Conservation (phyloP, 2,329 filamentous ascomycete genomes). For the Colletotrichum incanum region DNA sequence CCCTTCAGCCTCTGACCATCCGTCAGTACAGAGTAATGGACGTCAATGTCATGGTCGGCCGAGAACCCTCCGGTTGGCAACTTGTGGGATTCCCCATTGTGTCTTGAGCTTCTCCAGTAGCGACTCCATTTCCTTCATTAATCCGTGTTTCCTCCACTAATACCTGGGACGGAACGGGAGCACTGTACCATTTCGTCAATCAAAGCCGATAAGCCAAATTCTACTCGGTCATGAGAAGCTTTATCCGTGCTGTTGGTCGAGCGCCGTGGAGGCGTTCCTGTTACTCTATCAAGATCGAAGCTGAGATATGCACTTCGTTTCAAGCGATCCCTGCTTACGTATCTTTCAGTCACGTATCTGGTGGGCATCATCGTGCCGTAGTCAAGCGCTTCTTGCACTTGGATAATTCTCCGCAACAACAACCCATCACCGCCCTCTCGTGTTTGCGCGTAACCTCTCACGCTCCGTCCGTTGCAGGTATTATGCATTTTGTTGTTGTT, state of each 20-base stretch:
- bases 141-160: slow-evolving; percentile 30
- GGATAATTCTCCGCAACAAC: too few relatives aligned
- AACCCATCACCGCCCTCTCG: background rate
- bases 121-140: slow-evolving; percentile 18
- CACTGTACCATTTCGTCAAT: background rate
- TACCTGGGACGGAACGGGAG: background rate
- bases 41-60: slow-evolving; percentile 4
- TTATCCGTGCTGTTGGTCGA: background rate
- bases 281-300: too few relatives aligned
- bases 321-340: background rate
- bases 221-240: too few relatives aligned
- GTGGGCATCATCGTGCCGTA: too few relatives aligned
- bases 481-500: background rate
- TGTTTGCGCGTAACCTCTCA: background rate
- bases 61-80: background rate
- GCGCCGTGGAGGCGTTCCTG: background rate
- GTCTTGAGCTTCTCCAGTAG: background rate
- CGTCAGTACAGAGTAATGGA: background rate
- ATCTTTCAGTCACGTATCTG: background rate
- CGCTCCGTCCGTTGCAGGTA: background rate
- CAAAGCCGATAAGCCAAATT: background rate
- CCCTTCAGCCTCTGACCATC: too few relatives aligned
- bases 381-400: background rate
- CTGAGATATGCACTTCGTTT: background rate
- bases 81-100: background rate